A percentile compares a stretch with the other conserved stretches of the same genome.
Conservation (phyloP, 2,329 filamentous ascomycete species). For the Monosporascus ibericus region DNA sequence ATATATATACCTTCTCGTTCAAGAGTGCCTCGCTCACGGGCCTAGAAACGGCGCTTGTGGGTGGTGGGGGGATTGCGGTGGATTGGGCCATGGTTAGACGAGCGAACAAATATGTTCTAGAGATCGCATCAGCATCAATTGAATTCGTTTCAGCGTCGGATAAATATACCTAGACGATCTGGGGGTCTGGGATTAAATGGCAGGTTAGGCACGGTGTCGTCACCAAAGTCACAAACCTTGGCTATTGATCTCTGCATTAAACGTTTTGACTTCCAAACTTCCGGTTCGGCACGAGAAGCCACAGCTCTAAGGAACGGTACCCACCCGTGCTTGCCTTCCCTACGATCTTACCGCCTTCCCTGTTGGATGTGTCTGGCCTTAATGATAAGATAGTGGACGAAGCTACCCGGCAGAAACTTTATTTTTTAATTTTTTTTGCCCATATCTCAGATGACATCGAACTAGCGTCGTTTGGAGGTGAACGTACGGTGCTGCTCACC, state of each 20-base stretch:
- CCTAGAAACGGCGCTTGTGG: constrained; percentile 59
- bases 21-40: constrained; percentile 96
- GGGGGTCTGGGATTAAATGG: too few relatives aligned
- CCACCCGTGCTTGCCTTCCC: not conserved
- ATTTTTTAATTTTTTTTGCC: not conserved
- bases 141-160: not conserved
- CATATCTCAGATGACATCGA: not conserved
- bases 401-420: not conserved
- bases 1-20: constrained; percentile 83
- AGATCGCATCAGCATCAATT: constrained; percentile 14
- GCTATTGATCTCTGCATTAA: constrained; percentile 2
- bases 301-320: not conserved
- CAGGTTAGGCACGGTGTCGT: too few relatives aligned
- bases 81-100: constrained; percentile 45
- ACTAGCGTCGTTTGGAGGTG: not conserved
- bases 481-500: not conserved
- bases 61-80: constrained; percentile 46
- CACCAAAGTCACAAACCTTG: too few relatives aligned
- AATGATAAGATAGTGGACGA: not conserved
- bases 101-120: constrained; percentile 5
- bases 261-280: not conserved
- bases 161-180: constrained; percentile 8
- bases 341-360: not conserved
- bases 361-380: not conserved
- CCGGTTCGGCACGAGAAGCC: not conserved